phyloP scores from a whole-genome alignment of 2,329 filamentous ascomycete genomes.

The Sarocladiaceae sp. region DNA sequence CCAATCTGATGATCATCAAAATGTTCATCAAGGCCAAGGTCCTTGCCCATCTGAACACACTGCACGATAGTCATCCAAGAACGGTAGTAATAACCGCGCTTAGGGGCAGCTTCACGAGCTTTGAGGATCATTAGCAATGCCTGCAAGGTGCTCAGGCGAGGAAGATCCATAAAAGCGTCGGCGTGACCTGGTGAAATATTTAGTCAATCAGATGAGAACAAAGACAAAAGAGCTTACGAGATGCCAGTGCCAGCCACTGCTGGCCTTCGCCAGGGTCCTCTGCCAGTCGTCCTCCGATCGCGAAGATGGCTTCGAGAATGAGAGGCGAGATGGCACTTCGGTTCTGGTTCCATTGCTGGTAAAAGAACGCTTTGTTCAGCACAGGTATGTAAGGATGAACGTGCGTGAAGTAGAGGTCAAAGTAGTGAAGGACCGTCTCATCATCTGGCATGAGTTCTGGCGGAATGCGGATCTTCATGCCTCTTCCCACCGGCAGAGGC shows the following conservation, averaged over 20 bases:
- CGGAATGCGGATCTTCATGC: conserved; percentile 78
- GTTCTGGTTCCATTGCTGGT: conserved; percentile 82
- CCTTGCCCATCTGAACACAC: conserved; percentile 87
- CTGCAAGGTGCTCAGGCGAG: conserved; percentile 84
- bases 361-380: conserved; percentile 73
- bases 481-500: conserved; percentile 59
- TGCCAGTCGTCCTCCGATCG: conserved; percentile 76
- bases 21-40: conserved; percentile 84
- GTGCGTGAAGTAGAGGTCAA: conserved; percentile 83
- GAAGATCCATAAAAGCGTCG: conserved; percentile 88
- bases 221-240: conserved; percentile 47
- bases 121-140: conserved; percentile 83
- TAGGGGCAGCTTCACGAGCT: conserved; percentile 84
- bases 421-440: conserved; percentile 73
- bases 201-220: neutral
- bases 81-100: conserved; percentile 90
- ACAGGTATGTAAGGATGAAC: conserved; percentile 93
- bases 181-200: conserved; percentile 60
- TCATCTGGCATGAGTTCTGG: conserved; percentile 90
- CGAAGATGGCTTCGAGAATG: conserved; percentile 84
- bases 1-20: conserved; percentile 70
- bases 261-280: conserved; percentile 80
- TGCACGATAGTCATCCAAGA: conserved; percentile 96
- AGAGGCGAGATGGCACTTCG: conserved; percentile 82
- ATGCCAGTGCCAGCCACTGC: conserved; percentile 87